These are phyloP conservation scores for Diaporthe eres DNA, from an alignment of 2,329 filamentous ascomycete species.

Conservation along the genomic window DNA sequence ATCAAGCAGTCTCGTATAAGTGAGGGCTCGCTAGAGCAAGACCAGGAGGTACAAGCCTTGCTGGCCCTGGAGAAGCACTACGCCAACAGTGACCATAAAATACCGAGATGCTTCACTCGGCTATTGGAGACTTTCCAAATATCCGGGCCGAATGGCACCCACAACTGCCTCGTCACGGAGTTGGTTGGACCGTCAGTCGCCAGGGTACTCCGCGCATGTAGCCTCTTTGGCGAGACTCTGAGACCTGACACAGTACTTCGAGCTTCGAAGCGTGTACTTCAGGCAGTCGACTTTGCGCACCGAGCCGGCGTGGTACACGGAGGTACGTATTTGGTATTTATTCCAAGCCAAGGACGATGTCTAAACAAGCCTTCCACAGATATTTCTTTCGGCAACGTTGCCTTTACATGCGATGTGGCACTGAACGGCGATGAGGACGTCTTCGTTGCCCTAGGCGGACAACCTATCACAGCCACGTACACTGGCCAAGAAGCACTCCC, in stretches of 20 bases:
- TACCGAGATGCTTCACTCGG: slow-evolving; percentile 1
- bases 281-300: slow-evolving; percentile 22
- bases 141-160: background rate
- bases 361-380: background rate
- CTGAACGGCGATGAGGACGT: background rate
- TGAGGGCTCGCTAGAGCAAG: background rate
- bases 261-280: background rate
- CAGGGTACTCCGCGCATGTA: background rate
- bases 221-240: background rate
- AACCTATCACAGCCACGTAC: background rate
- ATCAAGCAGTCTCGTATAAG: slow-evolving; percentile 25
- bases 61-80: slow-evolving; percentile 4
- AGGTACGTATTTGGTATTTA: background rate
- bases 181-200: slow-evolving; percentile 1
- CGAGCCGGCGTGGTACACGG: background rate
- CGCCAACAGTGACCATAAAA: background rate
- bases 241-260: slow-evolving; percentile 12
- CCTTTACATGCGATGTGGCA: background rate
- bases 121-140: background rate
- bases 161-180: slow-evolving; percentile 29
- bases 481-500: background rate
- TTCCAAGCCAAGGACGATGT: too few relatives aligned
- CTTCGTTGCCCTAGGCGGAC: slow-evolving; percentile 1
- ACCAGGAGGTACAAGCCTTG: background rate
- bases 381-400: slow-evolving; percentile 8